Conservation (phyloP, 805 yeast genomes). For the Maudiozyma saulgeensis region DNA sequence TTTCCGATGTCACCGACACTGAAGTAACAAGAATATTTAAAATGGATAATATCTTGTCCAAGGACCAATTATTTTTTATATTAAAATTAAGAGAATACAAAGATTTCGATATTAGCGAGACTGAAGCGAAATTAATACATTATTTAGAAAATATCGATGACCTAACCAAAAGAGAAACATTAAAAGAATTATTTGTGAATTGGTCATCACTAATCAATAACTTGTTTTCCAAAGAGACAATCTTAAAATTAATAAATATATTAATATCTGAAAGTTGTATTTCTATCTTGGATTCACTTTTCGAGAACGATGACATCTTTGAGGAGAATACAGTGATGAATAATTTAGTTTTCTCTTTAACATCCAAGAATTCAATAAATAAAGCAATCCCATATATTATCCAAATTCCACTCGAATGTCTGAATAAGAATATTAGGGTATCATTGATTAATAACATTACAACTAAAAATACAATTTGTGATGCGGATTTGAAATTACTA, state of each 20-base stretch:
- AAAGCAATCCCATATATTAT: conserved; percentile 5
- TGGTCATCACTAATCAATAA: conserved; percentile 45
- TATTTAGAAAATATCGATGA: conserved; percentile 11
- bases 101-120: conserved; percentile 17
- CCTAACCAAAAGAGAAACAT: conserved; percentile 5
- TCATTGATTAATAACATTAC: conserved; percentile 20
- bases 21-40: not conserved
- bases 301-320: conserved; percentile 34
- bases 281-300: conserved; percentile 15
- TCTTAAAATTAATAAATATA: conserved; percentile 23
- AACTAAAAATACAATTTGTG: conserved; percentile 2
- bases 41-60: not conserved
- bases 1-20: conserved; percentile 4
- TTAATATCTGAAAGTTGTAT: conserved; percentile 22
- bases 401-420: conserved; percentile 44
- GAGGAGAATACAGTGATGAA: conserved; percentile 38
- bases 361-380: conserved; percentile 4
- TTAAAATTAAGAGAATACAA: conserved; percentile 45
- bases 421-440: conserved; percentile 29
- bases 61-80: conserved; percentile 28
- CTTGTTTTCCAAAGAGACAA: conserved; percentile 25
- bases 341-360: conserved; percentile 20
- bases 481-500: conserved; percentile 20
- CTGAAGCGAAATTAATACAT: conserved; percentile 20
- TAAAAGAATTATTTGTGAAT: conserved; percentile 33